Base-by-base conservation (phyloP, 164 flowering plant species). In the Saururus chinensis region DNA sequence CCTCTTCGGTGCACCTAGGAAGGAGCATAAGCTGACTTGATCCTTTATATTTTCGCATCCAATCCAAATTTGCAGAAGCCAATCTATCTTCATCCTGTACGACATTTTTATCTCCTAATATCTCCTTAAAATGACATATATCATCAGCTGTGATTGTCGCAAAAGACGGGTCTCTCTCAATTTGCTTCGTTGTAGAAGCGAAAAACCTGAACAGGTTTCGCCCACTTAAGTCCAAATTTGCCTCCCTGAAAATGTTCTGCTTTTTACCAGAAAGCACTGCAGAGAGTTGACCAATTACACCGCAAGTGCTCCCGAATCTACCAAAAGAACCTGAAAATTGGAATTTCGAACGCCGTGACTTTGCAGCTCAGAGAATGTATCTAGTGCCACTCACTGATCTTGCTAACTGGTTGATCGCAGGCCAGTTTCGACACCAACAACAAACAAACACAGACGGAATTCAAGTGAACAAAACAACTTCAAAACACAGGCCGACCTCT, bases 11-110 rank as follows among this genome's bases (percentile, higher is more conserved):
- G 80, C 59, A 85, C 65, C 78, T 76, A 53, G 98, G 98, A 61
- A 71, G 84, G 35, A 93, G 84, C 79, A 89, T 68, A 60, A 93
- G 86, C 81, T 83, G 84, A 70, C 98, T 89, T 23, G 89, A 82
- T 60, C 98, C 98, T 69, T 73, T 81, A 69, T 82, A 85, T 66
- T 93, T 89, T 21, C 70, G 60, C 97, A 88, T 82, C 96, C 98
- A 93, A 84, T 88, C 97, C 10, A 73, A 73, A 71, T 93, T 93
- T 37, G 95, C 96, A 70, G 70, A 60, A 56, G 64, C 55, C 67
- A 89, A 73, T 67, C 68, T 71, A 49, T 86, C 96, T 68, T 80
- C 85, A 64, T 89, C 98, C 70, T 85, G 79, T 69, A 89, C 70
- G 17, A 89, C 98, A 81, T 76, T 86, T 62, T 80, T 89, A 58